A percentile compares a stretch with the other conserved stretches of the same genome.
Evolutionary conservation across 352 stramenopile genomes (phyloP).

Genomic region (Globisporangium middletonii): DNA sequence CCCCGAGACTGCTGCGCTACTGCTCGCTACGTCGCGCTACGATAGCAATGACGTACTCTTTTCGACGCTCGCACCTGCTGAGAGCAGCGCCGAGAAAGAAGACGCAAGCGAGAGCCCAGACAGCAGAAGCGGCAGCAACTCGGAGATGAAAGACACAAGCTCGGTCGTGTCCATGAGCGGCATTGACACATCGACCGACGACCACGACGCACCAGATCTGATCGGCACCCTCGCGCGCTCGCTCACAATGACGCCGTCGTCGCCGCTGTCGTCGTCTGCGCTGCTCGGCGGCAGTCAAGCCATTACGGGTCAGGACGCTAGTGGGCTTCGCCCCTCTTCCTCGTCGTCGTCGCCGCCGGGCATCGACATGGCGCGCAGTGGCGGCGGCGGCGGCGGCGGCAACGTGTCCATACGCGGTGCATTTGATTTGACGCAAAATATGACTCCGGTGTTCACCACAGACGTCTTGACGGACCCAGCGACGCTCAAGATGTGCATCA

Average conservation of each 20-base stretch:
- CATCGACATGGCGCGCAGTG: slow-evolving; percentile 12
- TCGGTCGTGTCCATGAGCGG: too few relatives aligned
- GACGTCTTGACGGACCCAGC: slow-evolving; percentile 68
- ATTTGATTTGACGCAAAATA: slow-evolving; percentile 66
- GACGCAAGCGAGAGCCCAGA: too few relatives aligned
- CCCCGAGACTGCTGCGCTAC: slow-evolving; percentile 1
- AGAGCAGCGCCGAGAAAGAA: too few relatives aligned
- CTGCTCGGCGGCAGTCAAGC: not conserved
- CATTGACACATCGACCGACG: not conserved
- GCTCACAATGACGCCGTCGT: not conserved
- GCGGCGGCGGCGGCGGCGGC: too few relatives aligned
- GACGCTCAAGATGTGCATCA: slow-evolving; percentile 70
- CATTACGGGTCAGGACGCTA: slow-evolving; percentile 8
- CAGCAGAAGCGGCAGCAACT: too few relatives aligned
- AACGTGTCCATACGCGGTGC: slow-evolving; percentile 17
- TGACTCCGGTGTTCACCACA: slow-evolving; percentile 72
- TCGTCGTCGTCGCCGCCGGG: not conserved
- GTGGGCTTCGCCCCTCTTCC: not conserved
- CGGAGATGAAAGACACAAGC: too few relatives aligned
- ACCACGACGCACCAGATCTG: not conserved
- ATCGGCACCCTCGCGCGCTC: not conserved
- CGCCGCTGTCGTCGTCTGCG: not conserved
- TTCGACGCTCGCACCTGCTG: too few relatives aligned
- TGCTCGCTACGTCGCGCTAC: slow-evolving; percentile 5
- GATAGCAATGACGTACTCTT: not conserved